A percentile compares a stretch with the other conserved stretches of the same genome.
These are phyloP conservation scores for Mycena belliarum DNA, from an alignment of 768 basidiomycete genomes.

Conservation along the genomic window DNA sequence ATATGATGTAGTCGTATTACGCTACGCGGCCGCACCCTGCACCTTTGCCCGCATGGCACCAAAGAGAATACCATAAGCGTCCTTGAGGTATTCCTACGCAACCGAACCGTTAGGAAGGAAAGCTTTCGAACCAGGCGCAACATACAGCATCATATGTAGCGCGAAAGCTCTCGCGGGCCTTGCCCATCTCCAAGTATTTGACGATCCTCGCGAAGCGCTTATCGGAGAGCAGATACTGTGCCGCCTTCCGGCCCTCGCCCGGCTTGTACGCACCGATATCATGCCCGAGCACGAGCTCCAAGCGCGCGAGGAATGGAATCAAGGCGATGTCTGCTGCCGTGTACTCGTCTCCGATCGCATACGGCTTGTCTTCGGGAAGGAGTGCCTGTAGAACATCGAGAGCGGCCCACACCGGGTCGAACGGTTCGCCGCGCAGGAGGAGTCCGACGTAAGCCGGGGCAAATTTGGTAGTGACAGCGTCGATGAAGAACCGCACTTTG, in stretches of 20 bases:
- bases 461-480: not conserved
- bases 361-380: not conserved
- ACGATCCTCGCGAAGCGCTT: not conserved
- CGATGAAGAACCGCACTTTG: not conserved
- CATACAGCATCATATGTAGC: not conserved
- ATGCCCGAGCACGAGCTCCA: not conserved
- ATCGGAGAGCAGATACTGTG: not conserved
- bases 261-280: not conserved
- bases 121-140: not conserved
- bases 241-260: not conserved
- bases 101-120: too few species aligned
- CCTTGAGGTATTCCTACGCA: not conserved
- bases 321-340: not conserved
- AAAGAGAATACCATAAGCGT: too few species aligned
- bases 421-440: not conserved
- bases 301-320: not conserved
- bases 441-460: not conserved
- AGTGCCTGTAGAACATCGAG: not conserved
- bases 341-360: not conserved
- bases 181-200: not conserved
- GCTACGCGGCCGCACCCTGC: too few species aligned
- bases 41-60: too few species aligned
- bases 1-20: too few species aligned
- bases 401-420: not conserved
- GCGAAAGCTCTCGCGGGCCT: not conserved